phyloP scores from a whole-genome alignment of 306 rosid genomes.

The Citrullus amarus region DNA sequence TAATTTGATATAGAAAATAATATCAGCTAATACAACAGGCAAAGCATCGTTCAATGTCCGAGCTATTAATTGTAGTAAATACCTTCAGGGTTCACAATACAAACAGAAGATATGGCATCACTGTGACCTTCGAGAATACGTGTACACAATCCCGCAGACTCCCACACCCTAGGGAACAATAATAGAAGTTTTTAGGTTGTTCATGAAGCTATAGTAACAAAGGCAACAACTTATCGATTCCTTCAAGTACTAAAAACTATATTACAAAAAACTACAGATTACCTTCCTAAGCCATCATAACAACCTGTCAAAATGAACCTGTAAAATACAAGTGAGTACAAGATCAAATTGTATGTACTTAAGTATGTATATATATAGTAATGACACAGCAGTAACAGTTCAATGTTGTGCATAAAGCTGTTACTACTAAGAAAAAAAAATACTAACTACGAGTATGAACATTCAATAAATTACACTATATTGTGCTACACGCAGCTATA shows the following conservation, averaged over 20 bases:
- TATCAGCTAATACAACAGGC: neutral
- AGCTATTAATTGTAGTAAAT: neutral
- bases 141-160: slow-evolving; percentile 56
- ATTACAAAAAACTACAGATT: slow-evolving; percentile 2
- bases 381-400: neutral
- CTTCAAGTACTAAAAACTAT: neutral
- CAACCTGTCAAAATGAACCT: slow-evolving; percentile 96
- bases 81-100: slow-evolving; percentile 55
- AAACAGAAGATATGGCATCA: slow-evolving; percentile 57
- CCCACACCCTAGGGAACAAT: slow-evolving; percentile 55
- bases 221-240: neutral
- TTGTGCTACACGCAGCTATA: neutral
- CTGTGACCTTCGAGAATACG: slow-evolving; percentile 78
- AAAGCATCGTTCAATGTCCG: neutral
- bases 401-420: neutral
- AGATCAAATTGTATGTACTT: neutral
- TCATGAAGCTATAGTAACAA: neutral
- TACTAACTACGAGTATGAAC: neutral
- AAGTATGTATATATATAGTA: neutral
- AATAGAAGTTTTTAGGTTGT: neutral
- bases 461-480: neutral
- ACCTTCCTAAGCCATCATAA: slow-evolving; percentile 88
- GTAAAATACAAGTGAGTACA: slow-evolving; percentile 19
- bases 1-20: neutral
- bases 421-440: neutral